Evolutionary conservation across 257 asterid species (phyloP), one percentile per base, ranked within the genome.

Genomic region (Jasminum sambac): DNA sequence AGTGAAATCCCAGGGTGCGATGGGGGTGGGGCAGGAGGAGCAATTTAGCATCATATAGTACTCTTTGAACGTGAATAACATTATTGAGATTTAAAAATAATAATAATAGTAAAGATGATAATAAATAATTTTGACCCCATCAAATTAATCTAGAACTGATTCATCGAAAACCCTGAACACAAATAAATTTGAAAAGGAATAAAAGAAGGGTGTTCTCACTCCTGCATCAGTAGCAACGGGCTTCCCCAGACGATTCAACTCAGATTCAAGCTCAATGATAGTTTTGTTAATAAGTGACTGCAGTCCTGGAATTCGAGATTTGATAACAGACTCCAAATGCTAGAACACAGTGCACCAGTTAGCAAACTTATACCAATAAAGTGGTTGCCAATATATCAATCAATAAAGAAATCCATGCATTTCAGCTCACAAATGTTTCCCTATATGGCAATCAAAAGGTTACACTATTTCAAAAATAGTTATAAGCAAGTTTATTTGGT

Each of bases 241-340:
- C 88, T 88, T 94, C 81, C 99, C 99, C 58, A 94, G 89, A 59
- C 96, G 95, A 80, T 93, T 85, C 91, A 85, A 76, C 83, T 94
- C 99, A 19, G 86, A 82, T 76, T 94, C 99, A 74, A 94, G 81
- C 69, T 94, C 99, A 78, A 86, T 82, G 44, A 94, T 82, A 69
- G 98, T 89, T 86, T 94, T 94, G 84, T 77, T 94, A 80, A 94
- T 94, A 48, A 94, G 93, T 14, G 98, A 91, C 87, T 95, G 99
- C 80, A 95, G 97, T 80, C 98, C 93, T 68, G 99, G 99, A 72
- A 95, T 95, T 80, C 99, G 88, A 67, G 99, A 92, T 83, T 94
- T 94, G 86, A 94, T 94, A 74, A 91, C 99, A 58, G 97, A 68
- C 84, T 94, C 99, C 91, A 94, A 82, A 83, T 94, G 99, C 99